A percentile compares a stretch with the other conserved stretches of the same genome.
These are phyloP conservation scores for Cadophora sp. DNA, from an alignment of 2,329 filamentous ascomycete species.

Conservation along the genomic window DNA sequence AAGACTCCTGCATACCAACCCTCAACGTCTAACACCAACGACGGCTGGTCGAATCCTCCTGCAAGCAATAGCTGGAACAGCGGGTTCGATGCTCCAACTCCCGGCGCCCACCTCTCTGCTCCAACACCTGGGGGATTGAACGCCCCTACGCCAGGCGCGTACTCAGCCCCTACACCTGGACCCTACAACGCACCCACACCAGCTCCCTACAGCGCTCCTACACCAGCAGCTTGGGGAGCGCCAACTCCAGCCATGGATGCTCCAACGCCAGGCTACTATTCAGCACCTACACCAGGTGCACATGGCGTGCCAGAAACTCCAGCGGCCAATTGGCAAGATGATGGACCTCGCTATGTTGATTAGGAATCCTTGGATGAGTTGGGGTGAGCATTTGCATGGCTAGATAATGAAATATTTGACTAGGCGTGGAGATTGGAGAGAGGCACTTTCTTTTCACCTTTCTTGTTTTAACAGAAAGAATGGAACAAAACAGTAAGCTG, in stretches of 20 bases:
- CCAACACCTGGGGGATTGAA: conserved; percentile 68
- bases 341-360: conserved; percentile 50
- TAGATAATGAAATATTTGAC: conserved; percentile 1
- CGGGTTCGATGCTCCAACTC: conserved; percentile 68
- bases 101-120: conserved; percentile 58
- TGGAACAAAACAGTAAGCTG: too few species aligned
- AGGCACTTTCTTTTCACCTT: conserved; percentile 3
- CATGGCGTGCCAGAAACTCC: conserved; percentile 62
- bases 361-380: conserved; percentile 7
- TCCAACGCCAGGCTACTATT: conserved; percentile 54
- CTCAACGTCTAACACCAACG: conserved; percentile 69
- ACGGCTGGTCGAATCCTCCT: conserved; percentile 45
- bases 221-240: conserved; percentile 62
- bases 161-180: conserved; percentile 54
- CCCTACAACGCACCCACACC: conserved; percentile 57
- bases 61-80: conserved; percentile 19
- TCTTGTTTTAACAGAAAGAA: conserved; percentile 13
- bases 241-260: conserved; percentile 58
- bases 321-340: conserved; percentile 54
- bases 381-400: background rate
- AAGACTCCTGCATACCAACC: conserved; percentile 72
- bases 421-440: background rate
- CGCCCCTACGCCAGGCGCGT: conserved; percentile 75
- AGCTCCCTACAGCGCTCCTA: conserved; percentile 61
- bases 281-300: conserved; percentile 44